Evolutionary conservation across 2,329 filamentous ascomycete genomes (phyloP), one percentile per base, ranked within the genome.

Genomic region (Penicillium sclerotigenum): DNA sequence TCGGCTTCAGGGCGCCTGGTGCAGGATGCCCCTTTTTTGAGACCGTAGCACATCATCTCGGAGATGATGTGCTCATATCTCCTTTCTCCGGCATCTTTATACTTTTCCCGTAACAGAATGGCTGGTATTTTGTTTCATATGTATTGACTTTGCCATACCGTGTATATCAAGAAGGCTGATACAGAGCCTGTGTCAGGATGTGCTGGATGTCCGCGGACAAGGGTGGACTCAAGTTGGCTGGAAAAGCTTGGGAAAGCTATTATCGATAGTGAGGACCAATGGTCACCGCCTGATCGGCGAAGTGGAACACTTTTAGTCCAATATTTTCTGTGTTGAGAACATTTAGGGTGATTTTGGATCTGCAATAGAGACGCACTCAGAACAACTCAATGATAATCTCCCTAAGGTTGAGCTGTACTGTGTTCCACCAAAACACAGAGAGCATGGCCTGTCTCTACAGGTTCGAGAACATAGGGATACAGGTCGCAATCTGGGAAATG

Each of bases 151-250:
- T 36, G 54, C 54, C 59, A 60, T 56, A 36, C 11, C 2, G 14
- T 14, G 14, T 16, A 5, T 36, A 33, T 41, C 42, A 40, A n/a
- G 33, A 29, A 50, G n/a, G 36, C 52, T 54, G 57, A 59, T 56
- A 61, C 57, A 52, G 29, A 38, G 13, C 33, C 18, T 60, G 59
- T 60, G 51, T 58, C 47, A 58, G 37, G 29, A 22, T 22, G 43
- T 16, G 29, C 11, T 33, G 37, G 18, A 22, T 52, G 22, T 38
- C 37, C 48, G 43, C 45, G 52, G 59, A 49, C 10, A n/a, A n/a
- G 26, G 28, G 47, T 42, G 43, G 24, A 37, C 38, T 52, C 20
- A 26, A 16, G 41, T 26, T 16, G 54, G 42, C 33, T 50, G 38
- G n/a, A 43, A 59, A 52, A 37, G 20, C 22, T 9, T 46, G 34